Base-by-base conservation (phyloP, 1,284 basidiomycete genomes). In the Chondrostereum purpureum region DNA sequence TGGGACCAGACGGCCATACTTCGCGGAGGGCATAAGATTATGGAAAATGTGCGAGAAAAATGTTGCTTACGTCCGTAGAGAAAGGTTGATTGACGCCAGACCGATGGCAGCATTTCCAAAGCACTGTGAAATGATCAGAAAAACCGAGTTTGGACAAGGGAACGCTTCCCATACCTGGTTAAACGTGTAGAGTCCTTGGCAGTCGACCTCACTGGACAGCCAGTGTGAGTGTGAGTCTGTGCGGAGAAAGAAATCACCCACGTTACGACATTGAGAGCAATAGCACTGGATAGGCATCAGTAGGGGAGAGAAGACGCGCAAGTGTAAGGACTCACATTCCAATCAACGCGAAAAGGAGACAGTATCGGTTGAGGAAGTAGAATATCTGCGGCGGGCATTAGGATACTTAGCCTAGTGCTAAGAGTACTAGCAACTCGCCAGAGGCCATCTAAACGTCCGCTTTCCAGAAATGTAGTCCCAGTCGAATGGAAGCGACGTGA, bases 21-120 rank as follows among this genome's bases (percentile, higher is more conserved):
- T n/a, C n/a, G 49, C 4, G 50, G 22, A 14, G 46, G n/a, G 38
- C 22, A n/a, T 31, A n/a, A 45, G 5, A 31, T 16, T n/a, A 31
- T 16, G 10, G 39, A 38, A 10, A 41, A 22, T 20, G 14, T n/a
- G 39, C 39, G 39, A 21, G 39, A 41, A 21, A 17, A 35, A 24
- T 20, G 33, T 35, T 39, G 46, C 49, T 50, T 60, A 83, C 80
- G 85, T 88, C 55, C 85, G 69, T 42, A 88, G 69, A 3, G 84
- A 86, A n/a, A 88, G 70, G 56, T 88, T 88, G 56, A 88, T 77
- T 56, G 83, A 87, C 5, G 86, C 83, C 3, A 88, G 67, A 8
- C 86, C 86, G 36, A 87, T 77, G 4, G 86, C 67, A 5, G 79
- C 72, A 59, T 86, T 85, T 10, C 85, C 86, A 44, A 80, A 64